A percentile compares a stretch with the other conserved stretches of the same genome.
Evolutionary conservation across 495 filamentous ascomycete species (phyloP).

Genomic region (Venustampulla echinocandica): DNA sequence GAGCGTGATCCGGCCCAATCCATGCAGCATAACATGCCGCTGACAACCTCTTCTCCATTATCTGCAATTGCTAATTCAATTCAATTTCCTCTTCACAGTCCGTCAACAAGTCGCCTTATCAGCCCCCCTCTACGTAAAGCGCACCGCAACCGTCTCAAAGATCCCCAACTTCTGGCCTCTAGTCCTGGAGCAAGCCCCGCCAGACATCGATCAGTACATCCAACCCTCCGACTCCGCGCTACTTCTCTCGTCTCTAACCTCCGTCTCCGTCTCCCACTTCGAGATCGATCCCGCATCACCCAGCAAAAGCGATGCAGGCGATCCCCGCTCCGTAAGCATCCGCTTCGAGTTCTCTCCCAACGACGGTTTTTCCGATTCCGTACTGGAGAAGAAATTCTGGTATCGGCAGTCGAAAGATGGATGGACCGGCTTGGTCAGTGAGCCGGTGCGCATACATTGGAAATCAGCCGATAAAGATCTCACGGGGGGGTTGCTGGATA

Average conservation of each 20-base stretch:
- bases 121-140: conserved; percentile 60
- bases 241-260: conserved; percentile 51
- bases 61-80: not conserved
- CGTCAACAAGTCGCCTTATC: conserved; percentile 44
- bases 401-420: conserved; percentile 57
- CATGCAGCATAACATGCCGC: no score
- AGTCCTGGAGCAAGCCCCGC: conserved; percentile 74
- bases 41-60: not conserved
- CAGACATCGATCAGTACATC: conserved; percentile 77
- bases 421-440: conserved; percentile 66
- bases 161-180: conserved; percentile 84
- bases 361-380: conserved; percentile 61
- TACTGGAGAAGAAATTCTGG: conserved; percentile 85
- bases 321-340: conserved; percentile 58
- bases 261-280: conserved; percentile 62
- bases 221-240: conserved; percentile 64
- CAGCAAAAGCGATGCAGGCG: conserved; percentile 34
- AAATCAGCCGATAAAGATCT: conserved; percentile 76
- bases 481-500: conserved; percentile 68
- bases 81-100: conserved; percentile 35
- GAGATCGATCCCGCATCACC: conserved; percentile 47
- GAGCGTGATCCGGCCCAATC: no score
- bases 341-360: conserved; percentile 57
- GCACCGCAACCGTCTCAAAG: conserved; percentile 53
- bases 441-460: conserved; percentile 83